phyloP scores from a whole-genome alignment of 805 yeast genomes.

The Tetrapisispora phaffii region DNA sequence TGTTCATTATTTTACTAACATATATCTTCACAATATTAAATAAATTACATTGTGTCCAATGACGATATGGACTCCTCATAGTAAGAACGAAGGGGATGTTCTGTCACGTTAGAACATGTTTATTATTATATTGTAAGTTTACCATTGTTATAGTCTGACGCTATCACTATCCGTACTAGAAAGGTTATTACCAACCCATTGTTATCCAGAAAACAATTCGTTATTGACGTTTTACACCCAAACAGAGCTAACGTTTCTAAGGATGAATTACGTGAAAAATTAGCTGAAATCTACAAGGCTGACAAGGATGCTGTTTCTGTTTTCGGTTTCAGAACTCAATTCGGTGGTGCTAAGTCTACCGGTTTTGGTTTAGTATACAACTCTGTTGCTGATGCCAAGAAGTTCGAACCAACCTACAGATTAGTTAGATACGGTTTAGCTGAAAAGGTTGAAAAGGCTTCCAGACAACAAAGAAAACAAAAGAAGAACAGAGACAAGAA shows the following conservation, averaged over 20 bases:
- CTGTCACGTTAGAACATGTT: too few relatives aligned
- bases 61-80: neutral
- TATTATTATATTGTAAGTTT: neutral
- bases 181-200: conserved; percentile 97
- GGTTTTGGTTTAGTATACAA: conserved; percentile 99
- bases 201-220: conserved; percentile 98
- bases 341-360: conserved; percentile 99
- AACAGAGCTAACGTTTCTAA: conserved; percentile 98
- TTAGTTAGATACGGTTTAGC: conserved; percentile 98
- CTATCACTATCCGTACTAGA: conserved; percentile 99
- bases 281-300: conserved; percentile 80
- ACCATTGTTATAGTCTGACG: conserved; percentile 65
- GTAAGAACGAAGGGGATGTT: too few relatives aligned
- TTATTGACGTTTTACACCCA: conserved; percentile 98
- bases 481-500: conserved; percentile 99
- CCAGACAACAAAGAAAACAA: conserved; percentile 99
- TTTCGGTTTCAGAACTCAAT: conserved; percentile 98
- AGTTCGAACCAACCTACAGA: conserved; percentile 98
- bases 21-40: neutral
- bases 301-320: conserved; percentile 93
- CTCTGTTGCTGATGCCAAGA: conserved; percentile 95
- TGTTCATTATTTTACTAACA: conserved; percentile 2
- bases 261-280: conserved; percentile 95
- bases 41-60: neutral
- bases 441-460: conserved; percentile 88